Percentiles rank a stretch among this genome's conserved stretches.
Conservation (phyloP, 768 basidiomycete species). For the Agrocybe chaxingu region DNA sequence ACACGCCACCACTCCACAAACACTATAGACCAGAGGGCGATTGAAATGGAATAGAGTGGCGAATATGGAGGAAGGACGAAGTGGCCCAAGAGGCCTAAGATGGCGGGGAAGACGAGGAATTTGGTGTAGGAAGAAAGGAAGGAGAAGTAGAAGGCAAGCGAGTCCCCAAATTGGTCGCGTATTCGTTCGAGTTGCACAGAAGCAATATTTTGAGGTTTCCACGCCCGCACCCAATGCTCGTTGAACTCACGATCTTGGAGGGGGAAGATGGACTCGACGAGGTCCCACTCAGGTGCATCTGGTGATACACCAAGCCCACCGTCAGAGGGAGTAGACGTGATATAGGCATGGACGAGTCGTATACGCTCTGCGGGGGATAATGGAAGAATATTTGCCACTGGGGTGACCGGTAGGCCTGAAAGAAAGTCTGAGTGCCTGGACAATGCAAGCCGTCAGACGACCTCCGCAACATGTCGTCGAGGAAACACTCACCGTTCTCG, state of each 20-base stretch:
- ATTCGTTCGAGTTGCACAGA: conserved; percentile 66
- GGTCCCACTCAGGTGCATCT: conserved; percentile 68
- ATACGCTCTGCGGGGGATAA: conserved; percentile 75
- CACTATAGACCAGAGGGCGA: conserved; percentile 79
- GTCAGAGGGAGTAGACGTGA: conserved; percentile 68
- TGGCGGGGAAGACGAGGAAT: conserved; percentile 73
- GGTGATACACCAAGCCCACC: conserved; percentile 84
- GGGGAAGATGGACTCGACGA: conserved; percentile 77
- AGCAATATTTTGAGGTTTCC: conserved; percentile 65
- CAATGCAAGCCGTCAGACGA: background rate
- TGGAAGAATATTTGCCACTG: conserved; percentile 40
- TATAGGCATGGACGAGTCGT: conserved; percentile 69
- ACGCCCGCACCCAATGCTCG: conserved; percentile 70
- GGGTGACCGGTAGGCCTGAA: conserved; percentile 60
- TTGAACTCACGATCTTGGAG: conserved; percentile 86
- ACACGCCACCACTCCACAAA: conserved; percentile 95
- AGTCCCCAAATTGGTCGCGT: conserved; percentile 78
- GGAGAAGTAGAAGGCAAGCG: conserved; percentile 83
- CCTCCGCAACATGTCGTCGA: background rate
- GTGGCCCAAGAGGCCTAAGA: conserved; percentile 67
- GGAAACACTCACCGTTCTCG: conserved; percentile 62
- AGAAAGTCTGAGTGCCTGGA: conserved; percentile 73
- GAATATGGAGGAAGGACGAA: conserved; percentile 73
- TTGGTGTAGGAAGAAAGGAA: conserved; percentile 85
- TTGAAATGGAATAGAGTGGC: conserved; percentile 66